Base-by-base conservation (phyloP, 2,329 filamentous ascomycete species). In the Colletotrichum sp. region DNA sequence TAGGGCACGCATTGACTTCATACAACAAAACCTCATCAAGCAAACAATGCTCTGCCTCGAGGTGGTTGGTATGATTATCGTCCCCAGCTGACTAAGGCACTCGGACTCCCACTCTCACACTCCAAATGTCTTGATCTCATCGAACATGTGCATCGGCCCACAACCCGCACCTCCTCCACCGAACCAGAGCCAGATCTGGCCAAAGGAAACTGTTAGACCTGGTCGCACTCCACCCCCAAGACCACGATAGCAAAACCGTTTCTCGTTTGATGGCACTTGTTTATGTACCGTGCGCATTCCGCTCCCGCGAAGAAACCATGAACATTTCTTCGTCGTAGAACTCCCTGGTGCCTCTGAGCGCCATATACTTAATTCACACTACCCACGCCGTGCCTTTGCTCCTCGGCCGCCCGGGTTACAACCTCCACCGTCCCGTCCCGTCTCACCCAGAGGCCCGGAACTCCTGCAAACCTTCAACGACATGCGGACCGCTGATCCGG, bases 111-210 rank as follows among this genome's bases (percentile, higher is more conserved):
- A 62, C 58, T 26, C 67, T 48, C 66, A 60, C 24, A 62, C 56
- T 21, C 4, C 28, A 12, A 66, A 34, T 62, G 73, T 64, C 73
- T 75, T 73, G 73, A 75, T 67, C 73, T 72, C 69, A 68, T 75
- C 64, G 64, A 75, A 67, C 64, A 64, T 32, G 70, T 32, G 10
- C 43, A 60, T 73, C 70, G 70, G 56, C 73, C 73, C 70, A 76
- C 73, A 34, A 64, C 69, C 73, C 70, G 73, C 55, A 21, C 38
- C 62, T 64, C 32, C 34, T 65, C 70, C 34, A 60, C 73, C 55
- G 55, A 75, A 60, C 58, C 56, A 48, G 56, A 60, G 34, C 36
- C 66, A 64, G 55, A 75, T 56, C 61, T 75, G 62, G 68, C n/a
- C 24, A 62, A 8, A 43, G 43, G 18, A 36, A 21, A 24, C 65